Evolutionary conservation across 768 basidiomycete species (phyloP).

Genomic region (Termitomyces sp.): DNA sequence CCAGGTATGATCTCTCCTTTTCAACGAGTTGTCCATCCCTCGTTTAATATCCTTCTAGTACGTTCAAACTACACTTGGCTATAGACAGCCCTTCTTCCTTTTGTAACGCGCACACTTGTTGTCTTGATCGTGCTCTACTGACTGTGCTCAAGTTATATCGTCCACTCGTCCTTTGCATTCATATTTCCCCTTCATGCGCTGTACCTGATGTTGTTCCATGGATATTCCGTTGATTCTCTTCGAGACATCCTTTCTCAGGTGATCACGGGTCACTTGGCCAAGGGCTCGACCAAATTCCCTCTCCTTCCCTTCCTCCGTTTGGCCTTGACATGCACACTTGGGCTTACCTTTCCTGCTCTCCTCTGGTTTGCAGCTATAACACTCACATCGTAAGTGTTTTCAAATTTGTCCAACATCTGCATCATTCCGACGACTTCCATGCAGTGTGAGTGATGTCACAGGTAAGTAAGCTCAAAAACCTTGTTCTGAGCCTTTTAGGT

Average conservation of each 20-base stretch:
- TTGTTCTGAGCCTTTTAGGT: constrained; percentile 11
- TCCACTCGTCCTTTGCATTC: constrained; percentile 77
- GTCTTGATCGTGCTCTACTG: neutral
- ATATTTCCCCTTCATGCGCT: constrained; percentile 82
- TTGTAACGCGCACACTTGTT: constrained; percentile 52
- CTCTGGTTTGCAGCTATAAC: constrained; percentile 76
- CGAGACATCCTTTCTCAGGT: constrained; percentile 48
- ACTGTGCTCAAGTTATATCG: constrained; percentile 61
- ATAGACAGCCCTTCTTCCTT: constrained; percentile 85
- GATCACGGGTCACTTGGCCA: constrained; percentile 43
- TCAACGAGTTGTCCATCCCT: neutral
- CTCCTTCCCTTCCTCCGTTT: constrained; percentile 33
- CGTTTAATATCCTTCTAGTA: constrained; percentile 43
- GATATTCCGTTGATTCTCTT: constrained; percentile 45
- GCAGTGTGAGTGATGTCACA: constrained; percentile 80
- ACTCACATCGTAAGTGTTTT: constrained; percentile 62
- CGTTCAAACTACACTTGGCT: constrained; percentile 73
- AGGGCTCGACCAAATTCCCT: constrained; percentile 34
- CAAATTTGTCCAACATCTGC: neutral
- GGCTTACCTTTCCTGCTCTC: constrained; percentile 60
- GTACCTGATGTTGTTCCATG: constrained; percentile 51
- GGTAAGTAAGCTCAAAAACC: constrained; percentile 27
- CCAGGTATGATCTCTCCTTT: constrained; percentile 46
- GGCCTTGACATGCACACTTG: constrained; percentile 43
- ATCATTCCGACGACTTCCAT: neutral